Evolutionary conservation across 2,329 filamentous ascomycete genomes (phyloP).

Genomic region (Botrytis sinoallii): DNA sequence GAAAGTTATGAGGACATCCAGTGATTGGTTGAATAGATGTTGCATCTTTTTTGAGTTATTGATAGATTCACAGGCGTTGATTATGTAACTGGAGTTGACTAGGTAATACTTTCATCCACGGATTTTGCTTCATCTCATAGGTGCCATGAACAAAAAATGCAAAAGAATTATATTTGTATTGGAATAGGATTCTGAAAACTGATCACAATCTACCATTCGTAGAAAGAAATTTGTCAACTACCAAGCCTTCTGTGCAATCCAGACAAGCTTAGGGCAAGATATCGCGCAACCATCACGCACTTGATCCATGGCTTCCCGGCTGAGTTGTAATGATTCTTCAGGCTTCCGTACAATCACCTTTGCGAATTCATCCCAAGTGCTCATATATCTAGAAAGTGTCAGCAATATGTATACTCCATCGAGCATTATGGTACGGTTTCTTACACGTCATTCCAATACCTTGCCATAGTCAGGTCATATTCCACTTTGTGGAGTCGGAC

Average conservation of each 20-base stretch:
- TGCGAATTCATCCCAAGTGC: not conserved
- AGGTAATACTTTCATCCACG: not conserved
- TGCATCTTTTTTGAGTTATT: not conserved
- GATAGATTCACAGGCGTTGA: not conserved
- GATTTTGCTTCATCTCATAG: not conserved
- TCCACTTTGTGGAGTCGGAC: not conserved
- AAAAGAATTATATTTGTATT: not conserved
- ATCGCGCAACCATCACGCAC: not conserved
- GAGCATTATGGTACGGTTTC: fast-evolving
- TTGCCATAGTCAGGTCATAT: not conserved
- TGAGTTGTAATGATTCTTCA: not conserved
- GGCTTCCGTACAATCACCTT: not conserved
- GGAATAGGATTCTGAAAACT: fast-evolving
- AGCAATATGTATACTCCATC: not conserved
- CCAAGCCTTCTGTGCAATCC: not conserved
- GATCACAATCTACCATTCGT: not conserved
- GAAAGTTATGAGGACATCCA: not conserved
- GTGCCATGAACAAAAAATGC: not conserved
- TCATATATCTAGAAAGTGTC: not conserved
- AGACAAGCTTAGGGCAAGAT: not conserved
- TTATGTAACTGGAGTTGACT: not conserved
- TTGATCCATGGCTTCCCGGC: not conserved
- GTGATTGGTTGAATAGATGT: not conserved
- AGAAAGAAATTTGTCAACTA: too few relatives aligned
- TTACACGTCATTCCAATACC: not conserved